Conservation (phyloP, 371 early-diverging fungal species). For the Apophysomyces ossiformis region DNA sequence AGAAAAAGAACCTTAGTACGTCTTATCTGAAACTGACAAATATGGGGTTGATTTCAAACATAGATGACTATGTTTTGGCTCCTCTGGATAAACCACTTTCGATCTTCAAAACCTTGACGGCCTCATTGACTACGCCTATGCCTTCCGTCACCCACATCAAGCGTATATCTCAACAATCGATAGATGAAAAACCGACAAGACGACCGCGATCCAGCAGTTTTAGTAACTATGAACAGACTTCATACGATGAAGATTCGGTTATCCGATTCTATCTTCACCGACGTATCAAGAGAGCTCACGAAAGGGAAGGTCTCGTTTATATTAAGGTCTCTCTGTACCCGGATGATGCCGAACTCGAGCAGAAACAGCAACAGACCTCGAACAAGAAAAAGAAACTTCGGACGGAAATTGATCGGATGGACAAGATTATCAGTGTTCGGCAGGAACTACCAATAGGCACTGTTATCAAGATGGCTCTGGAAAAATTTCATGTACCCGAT, state of each 20-base stretch:
- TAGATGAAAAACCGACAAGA: slow-evolving; percentile 14
- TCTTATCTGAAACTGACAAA: too few species aligned
- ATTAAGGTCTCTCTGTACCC: slow-evolving; percentile 52
- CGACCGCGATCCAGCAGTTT: slow-evolving; percentile 50
- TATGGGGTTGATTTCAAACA: neutral
- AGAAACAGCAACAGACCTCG: slow-evolving; percentile 17
- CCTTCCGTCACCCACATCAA: slow-evolving; percentile 44
- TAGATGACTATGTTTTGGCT: slow-evolving; percentile 60
- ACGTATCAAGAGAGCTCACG: slow-evolving; percentile 44
- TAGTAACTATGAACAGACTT: slow-evolving; percentile 48
- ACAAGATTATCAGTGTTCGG: slow-evolving; percentile 52
- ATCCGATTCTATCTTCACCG: slow-evolving; percentile 52
- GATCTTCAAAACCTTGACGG: slow-evolving; percentile 63
- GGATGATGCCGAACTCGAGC: slow-evolving; percentile 22
- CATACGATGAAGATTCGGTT: slow-evolving; percentile 46
- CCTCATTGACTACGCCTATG: slow-evolving; percentile 64
- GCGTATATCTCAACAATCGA: slow-evolving; percentile 31
- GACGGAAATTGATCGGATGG: slow-evolving; percentile 48
- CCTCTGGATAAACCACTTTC: slow-evolving; percentile 63
- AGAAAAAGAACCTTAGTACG: too few species aligned
- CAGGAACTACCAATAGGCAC: slow-evolving; percentile 38
- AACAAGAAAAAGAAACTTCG: slow-evolving; percentile 28
- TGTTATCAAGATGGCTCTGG: slow-evolving; percentile 46
- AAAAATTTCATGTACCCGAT: slow-evolving; percentile 53
- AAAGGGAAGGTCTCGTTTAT: slow-evolving; percentile 42